Evolutionary conservation across 441 rosid genomes (phyloP), one percentile per base, ranked within the genome.

Genomic region (Eruca vesicaria): DNA sequence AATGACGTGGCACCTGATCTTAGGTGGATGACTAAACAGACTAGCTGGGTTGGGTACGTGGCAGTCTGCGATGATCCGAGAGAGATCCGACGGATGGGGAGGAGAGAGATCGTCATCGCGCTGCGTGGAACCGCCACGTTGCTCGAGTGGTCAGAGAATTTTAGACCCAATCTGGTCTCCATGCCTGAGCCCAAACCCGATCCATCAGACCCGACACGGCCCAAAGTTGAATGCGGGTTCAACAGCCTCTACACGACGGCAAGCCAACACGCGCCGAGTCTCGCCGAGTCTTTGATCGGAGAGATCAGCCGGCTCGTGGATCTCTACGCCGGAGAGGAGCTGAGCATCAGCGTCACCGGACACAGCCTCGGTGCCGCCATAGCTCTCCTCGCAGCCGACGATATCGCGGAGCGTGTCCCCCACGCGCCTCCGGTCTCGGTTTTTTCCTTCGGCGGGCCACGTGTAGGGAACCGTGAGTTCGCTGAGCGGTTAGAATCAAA

Each of bases 301-400:
- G 95, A 90, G 67, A 76, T 90, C 2, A 60, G 16, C 10, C 72
- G 88, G 15, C 85, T 90, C 0, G 76, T 82, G 14, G 85, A 86
- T 5, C 43, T 69, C 15, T 88, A 88, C 71, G 76, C 83, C 36
- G 90, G 87, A 1, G 95, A 90, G 72, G 79, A 81, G n/a, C 61
- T 90, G 1, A 90, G 95, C 82, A 88, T 88, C 0, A 90, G 88
- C 14, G 81, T 90, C n/a, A 88, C 92, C 0, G 95, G 95, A 0
- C 95, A 90, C 72, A 88, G 95, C 21, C 90, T 90, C 7, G 94
- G 94, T 0, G 92, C 92, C 1, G 94, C 94, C 0, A 77, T 89
- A 0, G 86, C 94, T 0, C 71, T 90, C 4, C 70, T 90, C 9
- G 90, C 86, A 0, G 95, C 89, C 2, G 84, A 84, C 4, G 88